phyloP scores from a whole-genome alignment of 192 early-diverging fungal species.

The Umbelopsis sp. region DNA sequence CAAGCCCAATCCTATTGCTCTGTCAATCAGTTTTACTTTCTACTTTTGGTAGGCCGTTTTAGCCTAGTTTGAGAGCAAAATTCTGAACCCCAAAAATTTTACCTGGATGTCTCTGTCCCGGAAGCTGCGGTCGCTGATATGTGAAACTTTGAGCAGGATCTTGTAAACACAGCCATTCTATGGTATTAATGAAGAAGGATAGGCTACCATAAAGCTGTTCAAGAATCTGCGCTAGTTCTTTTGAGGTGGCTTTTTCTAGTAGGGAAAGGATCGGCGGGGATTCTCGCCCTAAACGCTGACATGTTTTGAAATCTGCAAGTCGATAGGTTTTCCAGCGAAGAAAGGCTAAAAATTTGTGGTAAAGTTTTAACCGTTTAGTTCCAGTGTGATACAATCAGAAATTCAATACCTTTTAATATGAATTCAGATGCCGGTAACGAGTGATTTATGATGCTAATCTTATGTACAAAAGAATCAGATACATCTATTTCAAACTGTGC shows the following conservation, averaged over 20 bases:
- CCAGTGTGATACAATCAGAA: background rate
- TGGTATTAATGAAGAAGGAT: background rate
- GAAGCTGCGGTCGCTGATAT: slow-evolving; percentile 20
- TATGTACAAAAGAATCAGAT: slow-evolving; percentile 5
- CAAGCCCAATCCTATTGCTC: background rate
- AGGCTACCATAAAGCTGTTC: background rate
- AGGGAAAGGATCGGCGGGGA: background rate
- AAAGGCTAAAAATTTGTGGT: background rate
- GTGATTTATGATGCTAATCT: background rate
- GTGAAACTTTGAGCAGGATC: slow-evolving; percentile 11
- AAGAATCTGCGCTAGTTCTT: background rate
- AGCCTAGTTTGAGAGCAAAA: no score
- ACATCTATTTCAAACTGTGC: slow-evolving; percentile 1
- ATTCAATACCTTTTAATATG: slow-evolving; percentile 7
- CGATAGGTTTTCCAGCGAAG: slow-evolving; percentile 14
- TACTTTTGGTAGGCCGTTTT: background rate
- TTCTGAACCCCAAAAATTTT: background rate
- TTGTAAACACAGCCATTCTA: slow-evolving; percentile 28
- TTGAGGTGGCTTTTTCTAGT: background rate
- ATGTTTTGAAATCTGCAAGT: slow-evolving; percentile 22
- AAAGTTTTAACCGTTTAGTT: background rate
- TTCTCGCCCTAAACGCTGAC: slow-evolving; percentile 8
- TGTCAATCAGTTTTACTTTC: background rate
- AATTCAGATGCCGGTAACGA: background rate
- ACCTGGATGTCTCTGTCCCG: slow-evolving; percentile 22